Evolutionary conservation across 768 basidiomycete species (phyloP), one percentile per base, ranked within the genome.

Genomic region (Steccherinum ochraceum): DNA sequence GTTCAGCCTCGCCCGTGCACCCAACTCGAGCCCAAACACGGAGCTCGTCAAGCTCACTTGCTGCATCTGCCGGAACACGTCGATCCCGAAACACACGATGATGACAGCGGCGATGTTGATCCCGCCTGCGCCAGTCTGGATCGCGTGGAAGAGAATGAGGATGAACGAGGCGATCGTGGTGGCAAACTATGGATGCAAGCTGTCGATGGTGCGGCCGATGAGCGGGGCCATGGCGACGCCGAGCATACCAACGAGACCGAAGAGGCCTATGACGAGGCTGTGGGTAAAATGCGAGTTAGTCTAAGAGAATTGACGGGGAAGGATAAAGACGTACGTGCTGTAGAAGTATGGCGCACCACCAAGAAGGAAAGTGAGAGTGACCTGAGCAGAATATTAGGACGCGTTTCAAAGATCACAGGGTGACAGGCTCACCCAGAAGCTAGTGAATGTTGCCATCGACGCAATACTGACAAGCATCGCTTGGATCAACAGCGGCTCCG

Each of bases 401-500:
- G 7, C 19, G 5, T 48, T 16, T 5, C 19, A 20, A 19, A 21
- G 45, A 4, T 18, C 16, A 46, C 13, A 27, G 44, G n/a, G 7
- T 18, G 26, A 5, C 11, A 19, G 16, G 44, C 56, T 11, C 44
- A 69, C 72, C 72, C 73, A 72, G 57, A 67, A 73, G 56, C 62
- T 68, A 3, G 64, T 59, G 55, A 76, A 83, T 46, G 80, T 83
- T 21, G 83, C 83, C 52, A 76, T 77, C 12, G 73, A 75, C 23
- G 73, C 73, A 13, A 89, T 61, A 56, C 81, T 78, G 59, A 89
- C 72, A 55, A 89, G 64, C 53, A 75, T 71, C 2, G 74, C 70
- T 63, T 93, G 91, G 10, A 91, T 74, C 24, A 94, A 69, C 19
- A 85, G 67, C 0, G 92, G 91, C 64, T 93, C 88, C 0, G 86